Evolutionary conservation across 257 asterid genomes (phyloP), one percentile per base, ranked within the genome.

Genomic region (Nicotiana undulata): DNA sequence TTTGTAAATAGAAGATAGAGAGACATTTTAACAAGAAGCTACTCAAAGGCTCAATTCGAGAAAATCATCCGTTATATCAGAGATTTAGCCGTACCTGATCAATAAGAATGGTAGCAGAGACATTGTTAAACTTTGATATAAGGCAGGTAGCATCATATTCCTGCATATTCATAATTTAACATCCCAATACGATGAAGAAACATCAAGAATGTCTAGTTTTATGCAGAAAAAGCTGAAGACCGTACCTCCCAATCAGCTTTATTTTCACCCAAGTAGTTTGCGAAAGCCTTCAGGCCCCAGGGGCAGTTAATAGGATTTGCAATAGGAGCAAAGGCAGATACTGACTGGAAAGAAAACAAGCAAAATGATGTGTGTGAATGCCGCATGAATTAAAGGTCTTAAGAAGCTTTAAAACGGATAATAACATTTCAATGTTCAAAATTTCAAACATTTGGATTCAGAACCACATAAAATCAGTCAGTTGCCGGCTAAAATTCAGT

Each of bases 251-350:
- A 96, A 6, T 85, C 88, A 86, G 93, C 88, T 90, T 83, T 90
- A 85, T 90, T 88, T 80, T 88, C 95, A 17, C 97, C 99, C 88
- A 96, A 88, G 89, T 94, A 96, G 89, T 92, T 89, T 58, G 92
- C 85, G 88, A 96, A 94, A 77, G 99, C 99, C 87, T 96, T 96
- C 86, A 91, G 92, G 82, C 99, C 99, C 99, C 99, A 96, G 4
- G 98, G 97, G 81, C 98, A 96, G 81, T 90, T 91, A 24, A 88
- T 68, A 20, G 99, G 99, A 87, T 96, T 90, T 28, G 55, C 89
- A 79, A 96, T 83, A 80, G 99, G 99, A 9, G 99, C 86, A 84
- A 96, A 94, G 24, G 98, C 98, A 3, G 98, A 96, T 65, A 94
- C 99, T 2, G 99, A 92, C 99, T 96, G 89, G 40, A 75, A 77